Evolutionary conservation across 208 protist genomes (phyloP).

Genomic region (Acanthamoeba healyi): DNA sequence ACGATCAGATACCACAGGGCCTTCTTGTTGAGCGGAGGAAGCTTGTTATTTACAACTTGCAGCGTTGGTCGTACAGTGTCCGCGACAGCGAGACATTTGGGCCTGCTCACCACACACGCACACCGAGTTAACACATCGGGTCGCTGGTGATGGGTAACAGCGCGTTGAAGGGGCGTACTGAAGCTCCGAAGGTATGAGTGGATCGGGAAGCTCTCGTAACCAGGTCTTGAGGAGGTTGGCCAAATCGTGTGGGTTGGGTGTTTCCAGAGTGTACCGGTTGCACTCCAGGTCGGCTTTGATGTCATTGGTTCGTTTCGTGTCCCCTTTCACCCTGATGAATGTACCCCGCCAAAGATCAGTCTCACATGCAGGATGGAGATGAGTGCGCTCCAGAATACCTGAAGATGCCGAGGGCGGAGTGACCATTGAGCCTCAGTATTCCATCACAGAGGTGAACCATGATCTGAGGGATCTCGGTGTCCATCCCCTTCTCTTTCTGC

Average conservation of each 20-base stretch:
- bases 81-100: background rate
- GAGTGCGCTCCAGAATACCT: too few relatives aligned
- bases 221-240: constrained; percentile 45
- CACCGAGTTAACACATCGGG: background rate
- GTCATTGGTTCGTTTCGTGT: background rate
- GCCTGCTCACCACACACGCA: background rate
- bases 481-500: background rate
- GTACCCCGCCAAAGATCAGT: too few relatives aligned
- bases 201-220: constrained; percentile 25
- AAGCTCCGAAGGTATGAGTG: background rate
- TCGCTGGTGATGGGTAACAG: too few relatives aligned
- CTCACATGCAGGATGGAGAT: too few relatives aligned
- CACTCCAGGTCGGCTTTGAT: constrained; percentile 21
- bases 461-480: background rate
- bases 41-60: constrained; percentile 50
- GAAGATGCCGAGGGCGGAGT: background rate
- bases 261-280: background rate
- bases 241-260: constrained; percentile 39
- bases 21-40: background rate
- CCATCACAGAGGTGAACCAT: constrained; percentile 4
- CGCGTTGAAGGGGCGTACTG: background rate
- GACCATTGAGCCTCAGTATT: background rate
- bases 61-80: background rate
- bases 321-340: constrained; percentile 1
- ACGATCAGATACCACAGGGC: background rate